Evolutionary conservation across 2,329 filamentous ascomycete species (phyloP).

Genomic region (Chaetomium sp.): DNA sequence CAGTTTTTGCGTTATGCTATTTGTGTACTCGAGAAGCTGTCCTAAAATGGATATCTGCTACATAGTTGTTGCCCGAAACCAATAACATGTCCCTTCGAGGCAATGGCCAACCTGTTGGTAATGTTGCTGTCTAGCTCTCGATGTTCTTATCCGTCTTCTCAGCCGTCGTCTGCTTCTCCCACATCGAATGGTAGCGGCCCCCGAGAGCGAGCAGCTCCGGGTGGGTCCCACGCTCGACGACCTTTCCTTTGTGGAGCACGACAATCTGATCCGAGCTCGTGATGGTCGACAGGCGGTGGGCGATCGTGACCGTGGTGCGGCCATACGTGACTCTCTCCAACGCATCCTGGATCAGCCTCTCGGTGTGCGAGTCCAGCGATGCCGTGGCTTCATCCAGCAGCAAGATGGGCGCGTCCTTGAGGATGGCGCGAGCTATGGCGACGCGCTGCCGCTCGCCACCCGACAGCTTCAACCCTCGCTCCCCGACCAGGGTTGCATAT

Average conservation of each 20-base stretch:
- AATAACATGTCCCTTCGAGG: neutral
- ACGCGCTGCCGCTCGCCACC: slow-evolving; percentile 1
- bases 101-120: neutral
- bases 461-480: neutral
- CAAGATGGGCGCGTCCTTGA: slow-evolving; percentile 2
- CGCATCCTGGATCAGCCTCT: neutral
- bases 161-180: slow-evolving; percentile 1
- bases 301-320: neutral
- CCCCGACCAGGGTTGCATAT: neutral
- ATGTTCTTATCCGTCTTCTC: neutral
- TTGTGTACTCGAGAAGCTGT: neutral
- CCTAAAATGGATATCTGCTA: neutral
- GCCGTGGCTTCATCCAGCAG: neutral
- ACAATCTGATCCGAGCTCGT: slow-evolving; percentile 1
- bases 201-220: neutral
- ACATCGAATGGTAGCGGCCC: neutral
- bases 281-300: slow-evolving; percentile 2
- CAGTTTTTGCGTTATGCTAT: neutral
- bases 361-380: slow-evolving; percentile 1
- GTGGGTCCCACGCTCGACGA: neutral
- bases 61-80: neutral
- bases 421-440: neutral
- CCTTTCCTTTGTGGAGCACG: neutral
- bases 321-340: neutral
- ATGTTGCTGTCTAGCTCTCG: neutral